A percentile compares a stretch with the other conserved stretches of the same genome.
Conservation (phyloP, 2,329 filamentous ascomycete genomes). For the Cryphonectria nitschkei region DNA sequence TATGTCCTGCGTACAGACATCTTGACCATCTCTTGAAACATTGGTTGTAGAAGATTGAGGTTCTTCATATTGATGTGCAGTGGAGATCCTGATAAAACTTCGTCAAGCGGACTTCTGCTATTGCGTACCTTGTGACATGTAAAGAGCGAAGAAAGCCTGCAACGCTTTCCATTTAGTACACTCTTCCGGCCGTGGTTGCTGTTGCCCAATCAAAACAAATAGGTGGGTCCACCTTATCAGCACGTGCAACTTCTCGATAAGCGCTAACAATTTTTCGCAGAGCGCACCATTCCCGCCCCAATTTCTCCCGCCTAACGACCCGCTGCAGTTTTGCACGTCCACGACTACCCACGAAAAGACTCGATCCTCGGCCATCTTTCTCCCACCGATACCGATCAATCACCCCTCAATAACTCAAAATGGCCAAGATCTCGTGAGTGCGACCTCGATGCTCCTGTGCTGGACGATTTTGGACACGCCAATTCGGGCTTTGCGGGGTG, state of each 20-base stretch:
- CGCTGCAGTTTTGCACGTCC: conserved; percentile 22
- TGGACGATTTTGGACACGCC: conserved; percentile 9
- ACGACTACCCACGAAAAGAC: conserved; percentile 23
- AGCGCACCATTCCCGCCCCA: conserved; percentile 28
- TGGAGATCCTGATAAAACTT: not conserved
- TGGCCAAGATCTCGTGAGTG: conserved; percentile 32
- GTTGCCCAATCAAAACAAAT: not conserved
- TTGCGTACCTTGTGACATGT: not conserved
- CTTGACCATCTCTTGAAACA: not conserved
- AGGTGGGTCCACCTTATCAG: conserved; percentile 11
- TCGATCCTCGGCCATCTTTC: conserved; percentile 28
- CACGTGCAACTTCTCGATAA: conserved; percentile 6
- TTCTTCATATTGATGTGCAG: not conserved
- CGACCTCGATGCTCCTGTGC: not conserved
- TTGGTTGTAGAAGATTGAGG: not conserved
- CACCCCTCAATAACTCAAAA: conserved; percentile 28
- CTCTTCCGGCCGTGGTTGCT: not conserved
- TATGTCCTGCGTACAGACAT: not conserved
- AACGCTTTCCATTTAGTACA: not conserved
- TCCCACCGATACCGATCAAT: conserved; percentile 26
- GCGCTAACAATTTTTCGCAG: conserved; percentile 15
- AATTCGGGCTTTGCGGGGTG: conserved; percentile 26
- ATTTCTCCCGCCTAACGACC: conserved; percentile 25
- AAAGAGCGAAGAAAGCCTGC: not conserved
- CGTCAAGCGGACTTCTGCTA: not conserved